phyloP scores from a whole-genome alignment of 73 alveolate species.

The Blepharisma stoltei region DNA sequence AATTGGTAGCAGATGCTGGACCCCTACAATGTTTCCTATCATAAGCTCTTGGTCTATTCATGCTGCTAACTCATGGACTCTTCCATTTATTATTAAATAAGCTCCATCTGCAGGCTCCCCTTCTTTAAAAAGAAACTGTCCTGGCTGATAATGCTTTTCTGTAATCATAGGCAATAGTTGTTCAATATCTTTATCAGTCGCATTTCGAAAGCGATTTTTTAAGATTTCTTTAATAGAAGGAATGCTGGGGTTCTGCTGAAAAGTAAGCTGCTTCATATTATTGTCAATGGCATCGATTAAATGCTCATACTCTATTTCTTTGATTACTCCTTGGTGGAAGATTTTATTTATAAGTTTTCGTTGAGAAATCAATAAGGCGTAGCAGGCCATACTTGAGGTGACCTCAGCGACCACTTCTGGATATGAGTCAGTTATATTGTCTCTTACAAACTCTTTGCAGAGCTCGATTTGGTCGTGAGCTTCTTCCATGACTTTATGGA shows the following conservation, averaged over 20 bases:
- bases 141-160: slow-evolving; percentile 28
- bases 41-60: slow-evolving; percentile 28
- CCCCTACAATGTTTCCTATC: slow-evolving; percentile 38
- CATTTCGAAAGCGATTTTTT: not conserved
- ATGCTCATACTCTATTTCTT: slow-evolving; percentile 15
- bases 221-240: slow-evolving; percentile 2
- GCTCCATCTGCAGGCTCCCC: slow-evolving; percentile 29
- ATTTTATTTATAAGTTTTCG: not conserved
- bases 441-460: slow-evolving; percentile 23
- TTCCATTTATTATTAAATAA: slow-evolving; percentile 29
- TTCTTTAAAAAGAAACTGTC: slow-evolving; percentile 24
- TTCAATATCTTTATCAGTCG: not conserved
- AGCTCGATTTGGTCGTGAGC: not conserved
- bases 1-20: slow-evolving; percentile 25
- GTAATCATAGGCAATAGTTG: not conserved
- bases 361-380: not conserved
- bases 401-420: slow-evolving; percentile 39
- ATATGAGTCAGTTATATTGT: slow-evolving; percentile 20
- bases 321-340: not conserved
- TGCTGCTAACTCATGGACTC: not conserved
- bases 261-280: not conserved
- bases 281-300: not conserved
- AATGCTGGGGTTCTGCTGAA: not conserved
- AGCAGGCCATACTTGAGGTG: slow-evolving; percentile 24
- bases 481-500: slow-evolving; percentile 26